Percentiles rank a stretch among this genome's conserved stretches.
Conservation (phyloP, 257 asterid genomes). For the Scutellaria baicalensis region DNA sequence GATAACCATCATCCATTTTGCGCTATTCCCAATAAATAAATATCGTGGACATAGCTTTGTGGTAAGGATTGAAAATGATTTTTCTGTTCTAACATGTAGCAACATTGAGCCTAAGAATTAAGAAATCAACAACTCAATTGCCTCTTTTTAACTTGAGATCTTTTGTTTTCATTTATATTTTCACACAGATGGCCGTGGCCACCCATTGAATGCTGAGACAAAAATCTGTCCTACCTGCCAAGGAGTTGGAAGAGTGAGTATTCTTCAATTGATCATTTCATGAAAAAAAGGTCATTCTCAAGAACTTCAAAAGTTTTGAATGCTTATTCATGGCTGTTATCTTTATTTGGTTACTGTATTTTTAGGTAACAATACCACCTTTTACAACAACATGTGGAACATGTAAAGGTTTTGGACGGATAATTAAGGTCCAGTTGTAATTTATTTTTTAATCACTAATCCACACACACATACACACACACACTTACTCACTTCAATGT, state of each 20-base stretch:
- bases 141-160: neutral
- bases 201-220: constrained; percentile 57
- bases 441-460: neutral
- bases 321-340: constrained; percentile 6
- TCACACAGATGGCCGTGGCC: constrained; percentile 74
- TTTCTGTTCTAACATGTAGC: neutral
- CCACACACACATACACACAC: neutral
- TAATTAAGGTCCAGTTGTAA: constrained; percentile 51
- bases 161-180: constrained; percentile 14
- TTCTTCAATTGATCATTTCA: neutral
- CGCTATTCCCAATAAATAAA: neutral
- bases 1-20: neutral
- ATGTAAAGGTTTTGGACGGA: constrained; percentile 72
- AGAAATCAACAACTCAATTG: constrained; percentile 6
- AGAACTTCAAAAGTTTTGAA: neutral
- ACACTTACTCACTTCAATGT: constrained; percentile 1
- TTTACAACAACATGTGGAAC: constrained; percentile 64
- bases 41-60: neutral
- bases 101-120: neutral
- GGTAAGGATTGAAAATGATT: neutral
- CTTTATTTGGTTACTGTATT: constrained; percentile 3
- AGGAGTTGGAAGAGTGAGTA: constrained; percentile 83
- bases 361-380: constrained; percentile 74
- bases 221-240: constrained; percentile 62
- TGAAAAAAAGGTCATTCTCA: neutral